Conservation (phyloP, 2,329 filamentous ascomycete species). For the Colletotrichum neosansevieriae region DNA sequence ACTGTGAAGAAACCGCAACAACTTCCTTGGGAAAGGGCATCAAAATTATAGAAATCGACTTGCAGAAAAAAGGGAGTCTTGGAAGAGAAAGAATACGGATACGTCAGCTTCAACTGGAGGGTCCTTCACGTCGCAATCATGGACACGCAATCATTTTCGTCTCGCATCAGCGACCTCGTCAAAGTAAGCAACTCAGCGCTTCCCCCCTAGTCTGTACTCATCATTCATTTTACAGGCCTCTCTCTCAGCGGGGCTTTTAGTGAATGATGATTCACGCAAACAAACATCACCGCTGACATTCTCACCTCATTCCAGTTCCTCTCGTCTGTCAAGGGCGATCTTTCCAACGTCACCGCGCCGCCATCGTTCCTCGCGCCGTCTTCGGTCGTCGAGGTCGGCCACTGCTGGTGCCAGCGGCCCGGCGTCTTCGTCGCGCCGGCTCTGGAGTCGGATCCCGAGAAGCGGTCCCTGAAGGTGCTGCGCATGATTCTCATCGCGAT, state of each 20-base stretch:
- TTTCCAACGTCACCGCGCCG: conserved; percentile 64
- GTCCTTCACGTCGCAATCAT: conserved; percentile 12
- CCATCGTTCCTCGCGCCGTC: conserved; percentile 61
- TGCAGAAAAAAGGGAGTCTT: not conserved
- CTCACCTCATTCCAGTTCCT: conserved; percentile 30
- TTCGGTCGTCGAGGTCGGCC: conserved; percentile 64
- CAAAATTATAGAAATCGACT: not conserved
- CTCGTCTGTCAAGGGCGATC: conserved; percentile 58
- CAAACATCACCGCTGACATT: conserved; percentile 8
- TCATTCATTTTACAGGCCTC: not conserved
- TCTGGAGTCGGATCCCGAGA: conserved; percentile 55
- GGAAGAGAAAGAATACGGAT: conserved; percentile 3
- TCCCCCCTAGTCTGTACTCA: not conserved
- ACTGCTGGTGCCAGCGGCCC: conserved; percentile 63
- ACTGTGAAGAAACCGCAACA: not conserved
- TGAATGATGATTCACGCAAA: conserved; percentile 3
- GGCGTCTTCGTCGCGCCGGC: conserved; percentile 61
- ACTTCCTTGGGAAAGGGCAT: not conserved
- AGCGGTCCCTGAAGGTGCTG: conserved; percentile 59
- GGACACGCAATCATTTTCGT: conserved; percentile 39
- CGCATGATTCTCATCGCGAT: conserved; percentile 61
- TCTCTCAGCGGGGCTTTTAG: not conserved
- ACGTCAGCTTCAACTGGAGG: not conserved
- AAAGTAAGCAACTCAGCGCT: conserved; percentile 26
- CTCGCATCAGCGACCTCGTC: conserved; percentile 40